phyloP scores from a whole-genome alignment of 2,329 filamentous ascomycete genomes.

The Cryphonectria japonica region DNA sequence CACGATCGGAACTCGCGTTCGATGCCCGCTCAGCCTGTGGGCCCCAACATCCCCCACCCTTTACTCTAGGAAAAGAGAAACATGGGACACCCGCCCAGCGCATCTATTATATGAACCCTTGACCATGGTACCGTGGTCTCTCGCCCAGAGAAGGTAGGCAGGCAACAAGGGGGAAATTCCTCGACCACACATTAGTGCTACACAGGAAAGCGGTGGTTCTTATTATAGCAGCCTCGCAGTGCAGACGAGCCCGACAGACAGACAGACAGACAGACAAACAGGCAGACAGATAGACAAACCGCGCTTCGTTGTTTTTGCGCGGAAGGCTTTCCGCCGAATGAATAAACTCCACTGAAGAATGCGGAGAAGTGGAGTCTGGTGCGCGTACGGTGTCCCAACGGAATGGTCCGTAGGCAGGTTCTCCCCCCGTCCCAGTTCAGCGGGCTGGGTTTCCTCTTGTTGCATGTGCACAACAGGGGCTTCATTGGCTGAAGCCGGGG shows the following conservation, averaged over 20 bases:
- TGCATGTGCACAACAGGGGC: not conserved
- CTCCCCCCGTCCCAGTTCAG: conserved; percentile 1
- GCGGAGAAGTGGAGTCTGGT: conserved; percentile 14
- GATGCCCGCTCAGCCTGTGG: not conserved
- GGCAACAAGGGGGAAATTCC: not conserved
- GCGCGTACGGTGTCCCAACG: conserved; percentile 8
- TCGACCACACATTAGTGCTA: not conserved
- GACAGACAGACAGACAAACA: not conserved
- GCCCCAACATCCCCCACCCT: not conserved
- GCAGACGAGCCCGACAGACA: too few species aligned
- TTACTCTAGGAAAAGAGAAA: not conserved
- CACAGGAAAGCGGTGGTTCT: not conserved
- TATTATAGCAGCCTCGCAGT: too few species aligned
- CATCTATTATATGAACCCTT: not conserved
- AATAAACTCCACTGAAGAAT: not conserved
- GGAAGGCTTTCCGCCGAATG: not conserved
- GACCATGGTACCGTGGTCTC: not conserved
- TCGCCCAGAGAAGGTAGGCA: not conserved
- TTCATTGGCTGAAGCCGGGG: conserved; percentile 13
- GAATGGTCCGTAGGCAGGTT: not conserved
- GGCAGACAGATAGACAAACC: not conserved
- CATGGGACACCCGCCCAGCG: not conserved
- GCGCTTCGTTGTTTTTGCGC: not conserved
- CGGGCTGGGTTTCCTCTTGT: conserved; percentile 2
- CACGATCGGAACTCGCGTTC: not conserved